Evolutionary conservation across 805 yeast species (phyloP), one percentile per base, ranked within the genome.

Genomic region (Saccharomycopsis lassenensis): DNA sequence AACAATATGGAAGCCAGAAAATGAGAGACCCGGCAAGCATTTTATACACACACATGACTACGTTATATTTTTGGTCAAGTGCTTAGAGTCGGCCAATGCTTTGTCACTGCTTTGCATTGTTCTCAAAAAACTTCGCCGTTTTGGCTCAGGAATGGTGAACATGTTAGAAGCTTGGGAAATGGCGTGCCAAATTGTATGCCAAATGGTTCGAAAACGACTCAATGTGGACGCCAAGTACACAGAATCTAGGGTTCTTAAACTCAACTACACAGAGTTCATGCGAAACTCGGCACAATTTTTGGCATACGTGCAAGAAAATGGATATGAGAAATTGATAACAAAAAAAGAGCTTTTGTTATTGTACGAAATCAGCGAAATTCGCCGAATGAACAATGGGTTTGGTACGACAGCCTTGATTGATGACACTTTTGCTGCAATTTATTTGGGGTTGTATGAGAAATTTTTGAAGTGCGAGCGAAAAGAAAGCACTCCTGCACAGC

Each of bases 11-110:
- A 85, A 85, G 48, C 94, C 96, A 0, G 95, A 86, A 32, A 55
- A 65, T 48, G 98, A 93, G 54, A 59, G 93, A 15, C 91, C 96
- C 0, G 99, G 99, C 0, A 84, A 82, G 47, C 95, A 89, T 56
- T 89, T 86, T 52, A 74, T 73, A 7, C 85, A 80, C 56, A 77
- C 79, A 22, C 68, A 64, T 45, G 72, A 75, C 36, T 89, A 91
- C 51, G 69, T 83, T 16, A 53, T 60, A 31, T 80, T 77, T 50
- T 77, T 67, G 47, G 67, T 80, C 31, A 69, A 68, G 16, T 49
- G 87, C 17, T 54, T 83, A 17, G 58, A 64, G 23, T 55, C 61
- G 18, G 61, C 69, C 6, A 57, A 63, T 7, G 89, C 85, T 47
- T 61, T 79, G 31, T 68, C 67, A 11, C 62, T 74, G 0, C 58